phyloP scores from a whole-genome alignment of 495 filamentous ascomycete genomes.

The Trichoderma erinaceum region DNA sequence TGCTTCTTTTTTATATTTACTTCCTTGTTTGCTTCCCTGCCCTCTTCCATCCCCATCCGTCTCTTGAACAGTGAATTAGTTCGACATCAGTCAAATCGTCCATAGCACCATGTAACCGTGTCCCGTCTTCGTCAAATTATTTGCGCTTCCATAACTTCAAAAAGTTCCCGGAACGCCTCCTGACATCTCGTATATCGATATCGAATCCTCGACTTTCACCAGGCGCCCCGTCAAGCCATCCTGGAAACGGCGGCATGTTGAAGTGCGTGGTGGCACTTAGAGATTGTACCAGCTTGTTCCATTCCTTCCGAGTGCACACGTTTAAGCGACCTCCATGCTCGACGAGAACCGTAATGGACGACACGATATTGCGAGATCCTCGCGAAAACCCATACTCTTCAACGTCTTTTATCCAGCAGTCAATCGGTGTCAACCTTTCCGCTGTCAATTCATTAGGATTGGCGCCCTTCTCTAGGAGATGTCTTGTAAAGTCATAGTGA shows the following conservation, averaged over 20 bases:
- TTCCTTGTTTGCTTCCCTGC: background rate
- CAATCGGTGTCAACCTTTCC: background rate
- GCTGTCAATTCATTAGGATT: background rate
- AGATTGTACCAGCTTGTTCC: background rate
- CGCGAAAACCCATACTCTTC: too few species aligned
- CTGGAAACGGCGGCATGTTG: background rate
- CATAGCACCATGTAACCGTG: too few species aligned
- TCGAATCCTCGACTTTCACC: background rate
- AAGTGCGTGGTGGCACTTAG: background rate
- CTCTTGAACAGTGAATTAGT: too few species aligned
- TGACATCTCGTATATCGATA: too few species aligned
- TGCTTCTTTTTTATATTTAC: background rate
- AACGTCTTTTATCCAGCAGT: background rate
- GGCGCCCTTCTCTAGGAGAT: background rate
- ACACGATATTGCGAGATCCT: background rate
- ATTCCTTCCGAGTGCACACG: background rate
- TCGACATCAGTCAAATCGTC: too few species aligned
- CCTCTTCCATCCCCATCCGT: too few species aligned
- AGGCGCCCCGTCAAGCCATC: background rate
- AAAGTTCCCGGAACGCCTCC: too few species aligned
- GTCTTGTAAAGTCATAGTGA: background rate
- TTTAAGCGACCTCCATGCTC: background rate
- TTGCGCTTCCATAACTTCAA: too few species aligned
- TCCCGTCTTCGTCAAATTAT: too few species aligned
- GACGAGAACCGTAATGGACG: background rate